Conservation (phyloP, 768 basidiomycete species). For the Zangia roseola region DNA sequence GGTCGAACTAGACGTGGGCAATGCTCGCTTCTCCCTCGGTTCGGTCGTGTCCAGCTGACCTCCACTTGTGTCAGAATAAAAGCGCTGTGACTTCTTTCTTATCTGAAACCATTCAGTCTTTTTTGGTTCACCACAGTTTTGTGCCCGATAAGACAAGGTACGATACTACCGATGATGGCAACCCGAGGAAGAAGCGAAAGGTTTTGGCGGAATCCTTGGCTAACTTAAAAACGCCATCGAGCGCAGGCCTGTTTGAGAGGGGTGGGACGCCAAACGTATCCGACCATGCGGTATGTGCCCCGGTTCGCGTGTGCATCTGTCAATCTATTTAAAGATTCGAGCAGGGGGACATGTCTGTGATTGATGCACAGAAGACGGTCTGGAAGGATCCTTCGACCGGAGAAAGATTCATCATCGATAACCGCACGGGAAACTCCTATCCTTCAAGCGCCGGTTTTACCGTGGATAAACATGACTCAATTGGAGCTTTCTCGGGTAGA, state of each 20-base stretch:
- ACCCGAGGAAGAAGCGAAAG: constrained; percentile 55
- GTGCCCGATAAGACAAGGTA: constrained; percentile 21
- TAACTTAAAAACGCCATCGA: constrained; percentile 6
- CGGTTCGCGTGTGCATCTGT: constrained; percentile 1
- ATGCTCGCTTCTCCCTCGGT: constrained; percentile 7
- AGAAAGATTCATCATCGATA: constrained; percentile 58
- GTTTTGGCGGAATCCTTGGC: constrained; percentile 22
- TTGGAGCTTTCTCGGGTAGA: constrained; percentile 9
- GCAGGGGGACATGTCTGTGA: constrained; percentile 22
- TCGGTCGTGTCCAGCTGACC: constrained; percentile 11
- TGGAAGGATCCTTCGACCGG: constrained; percentile 70
- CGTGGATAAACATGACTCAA: constrained; percentile 7
- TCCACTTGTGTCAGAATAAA: constrained; percentile 47
- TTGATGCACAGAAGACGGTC: constrained; percentile 28
- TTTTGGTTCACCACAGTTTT: constrained; percentile 67
- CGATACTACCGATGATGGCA: constrained; percentile 18
- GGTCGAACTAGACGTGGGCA: constrained; percentile 65
- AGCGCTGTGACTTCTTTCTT: constrained; percentile 55
- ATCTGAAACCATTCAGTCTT: constrained; percentile 54
- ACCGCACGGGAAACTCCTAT: constrained; percentile 69
- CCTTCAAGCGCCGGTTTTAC: constrained; percentile 24
- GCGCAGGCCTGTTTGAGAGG: constrained; percentile 3
- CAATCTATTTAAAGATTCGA: constrained; percentile 10
- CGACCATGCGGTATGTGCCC: constrained; percentile 22
- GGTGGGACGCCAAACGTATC: constrained; percentile 7